Evolutionary conservation across 1,284 basidiomycete genomes (phyloP).

Genomic region (Polyporus tsugae): DNA sequence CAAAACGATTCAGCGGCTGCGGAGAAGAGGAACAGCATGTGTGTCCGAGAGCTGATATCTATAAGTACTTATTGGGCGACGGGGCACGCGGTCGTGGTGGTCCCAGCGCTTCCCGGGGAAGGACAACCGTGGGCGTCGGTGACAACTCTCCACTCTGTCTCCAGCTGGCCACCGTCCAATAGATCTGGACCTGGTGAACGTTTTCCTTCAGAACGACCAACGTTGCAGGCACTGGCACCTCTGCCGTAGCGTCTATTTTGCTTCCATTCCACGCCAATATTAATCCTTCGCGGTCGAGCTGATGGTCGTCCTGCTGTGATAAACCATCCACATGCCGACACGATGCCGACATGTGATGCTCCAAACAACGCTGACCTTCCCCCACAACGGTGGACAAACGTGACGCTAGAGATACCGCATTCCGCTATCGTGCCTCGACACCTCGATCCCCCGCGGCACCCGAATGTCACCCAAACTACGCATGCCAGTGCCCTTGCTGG

Average conservation of each 20-base stretch:
- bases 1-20: not conserved
- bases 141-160: not conserved
- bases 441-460: not conserved
- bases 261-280: not conserved
- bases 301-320: slow-evolving; percentile 2
- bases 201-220: slow-evolving; percentile 2
- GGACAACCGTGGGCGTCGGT: too few species aligned
- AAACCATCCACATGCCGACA: slow-evolving; percentile 9
- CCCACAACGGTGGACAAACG: not conserved
- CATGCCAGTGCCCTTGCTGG: not conserved
- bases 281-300: not conserved
- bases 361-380: slow-evolving; percentile 2
- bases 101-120: not conserved
- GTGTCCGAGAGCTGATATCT: slow-evolving; percentile 12
- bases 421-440: slow-evolving; percentile 6
- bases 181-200: slow-evolving; percentile 6
- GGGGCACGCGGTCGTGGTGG: slow-evolving; percentile 14
- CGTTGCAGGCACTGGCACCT: not conserved
- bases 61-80: not conserved
- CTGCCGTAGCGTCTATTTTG: not conserved
- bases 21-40: slow-evolving; percentile 18
- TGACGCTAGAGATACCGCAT: slow-evolving; percentile 3
- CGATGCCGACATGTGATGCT: slow-evolving; percentile 21
- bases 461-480: not conserved
- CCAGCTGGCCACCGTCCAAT: not conserved